Evolutionary conservation across 192 early-diverging fungal genomes (phyloP).

Genomic region (Anaeromyces robustus): DNA sequence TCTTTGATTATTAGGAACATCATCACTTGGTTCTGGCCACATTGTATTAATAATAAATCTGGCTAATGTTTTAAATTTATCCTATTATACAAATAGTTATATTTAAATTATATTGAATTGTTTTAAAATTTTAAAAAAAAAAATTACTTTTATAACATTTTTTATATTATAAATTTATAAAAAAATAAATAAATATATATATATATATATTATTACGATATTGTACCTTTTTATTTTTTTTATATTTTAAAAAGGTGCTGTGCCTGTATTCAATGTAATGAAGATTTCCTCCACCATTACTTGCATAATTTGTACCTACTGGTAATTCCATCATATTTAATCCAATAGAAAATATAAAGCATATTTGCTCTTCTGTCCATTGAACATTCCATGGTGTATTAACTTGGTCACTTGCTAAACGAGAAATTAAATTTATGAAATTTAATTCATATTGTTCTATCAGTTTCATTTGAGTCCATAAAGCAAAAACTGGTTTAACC

Average conservation of each 20-base stretch:
- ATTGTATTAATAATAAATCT: constrained; percentile 68
- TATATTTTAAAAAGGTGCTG: background rate
- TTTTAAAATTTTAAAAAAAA: constrained; percentile 14
- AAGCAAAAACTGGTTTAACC: background rate
- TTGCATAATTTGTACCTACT: constrained; percentile 10
- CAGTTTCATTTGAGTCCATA: background rate
- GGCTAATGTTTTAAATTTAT: constrained; percentile 48
- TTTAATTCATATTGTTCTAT: constrained; percentile 27
- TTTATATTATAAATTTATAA: constrained; percentile 15
- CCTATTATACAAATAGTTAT: constrained; percentile 2
- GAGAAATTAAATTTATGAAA: constrained; percentile 54
- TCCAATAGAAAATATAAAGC: constrained; percentile 36
- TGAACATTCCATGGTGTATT: constrained; percentile 11
- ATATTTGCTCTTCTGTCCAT: constrained; percentile 46
- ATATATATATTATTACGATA: constrained; percentile 18
- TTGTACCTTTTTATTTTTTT: constrained; percentile 14
- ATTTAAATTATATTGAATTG: constrained; percentile 8
- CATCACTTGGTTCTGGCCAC: constrained; percentile 20
- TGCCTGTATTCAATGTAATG: background rate
- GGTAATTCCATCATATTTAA: constrained; percentile 15
- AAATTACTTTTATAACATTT: constrained; percentile 16
- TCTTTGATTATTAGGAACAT: constrained; percentile 1
- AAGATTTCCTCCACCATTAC: background rate
- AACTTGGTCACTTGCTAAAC: constrained; percentile 33
- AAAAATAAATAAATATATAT: too few relatives aligned